Evolutionary conservation across 768 basidiomycete genomes (phyloP), one percentile per base, ranked within the genome.

Genomic region (Tylopilus sp.): DNA sequence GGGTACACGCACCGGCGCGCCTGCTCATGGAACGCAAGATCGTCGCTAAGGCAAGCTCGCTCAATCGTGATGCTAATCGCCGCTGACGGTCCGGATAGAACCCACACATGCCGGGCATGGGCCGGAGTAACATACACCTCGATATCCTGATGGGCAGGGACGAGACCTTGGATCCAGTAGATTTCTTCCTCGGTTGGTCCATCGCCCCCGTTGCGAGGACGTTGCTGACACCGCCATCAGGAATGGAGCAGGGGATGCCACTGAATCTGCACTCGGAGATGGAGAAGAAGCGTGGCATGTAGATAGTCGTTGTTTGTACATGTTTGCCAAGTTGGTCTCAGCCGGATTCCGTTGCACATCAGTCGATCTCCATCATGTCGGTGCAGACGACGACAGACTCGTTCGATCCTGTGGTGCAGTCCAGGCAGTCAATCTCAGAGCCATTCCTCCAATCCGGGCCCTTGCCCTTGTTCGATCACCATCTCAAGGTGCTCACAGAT

Each of bases 91-190:
- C 45, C 17, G 36, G 21, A 13, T 63, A 92, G 90, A 80, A 75
- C 61, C 78, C 83, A 3, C 85, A 84, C 56, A 80, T 89, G 72
- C 79, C 87, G 16, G 81, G 75, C 34, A 68, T 85, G 59, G 74
- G 79, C 16, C 80, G 79, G 47, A 83, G 85, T 12, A 97, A 98
- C 72, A 66, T 98, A 34, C 87, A 91, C 58, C 82, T 95, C 25
- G 96, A 99, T 68, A 90, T 98, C 61, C 72, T 99, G 53, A 89
- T 90, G 84, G 96, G 96, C 42, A 84, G 87, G 34, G 96, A 99
- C 64, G 92, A 97, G 70, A 76, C 72, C 22, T 77, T 99, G 50
- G 86, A 87, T 25, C 79, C 85, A 5, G 72, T 73, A 3, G 96
- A 98, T 65, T 78, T 96, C 60, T 89, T 98, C 76, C 76, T 80